Percentiles rank a stretch among this genome's conserved stretches.
Conservation (phyloP, 1,284 basidiomycete species). For the Rhodotorula sp. region DNA sequence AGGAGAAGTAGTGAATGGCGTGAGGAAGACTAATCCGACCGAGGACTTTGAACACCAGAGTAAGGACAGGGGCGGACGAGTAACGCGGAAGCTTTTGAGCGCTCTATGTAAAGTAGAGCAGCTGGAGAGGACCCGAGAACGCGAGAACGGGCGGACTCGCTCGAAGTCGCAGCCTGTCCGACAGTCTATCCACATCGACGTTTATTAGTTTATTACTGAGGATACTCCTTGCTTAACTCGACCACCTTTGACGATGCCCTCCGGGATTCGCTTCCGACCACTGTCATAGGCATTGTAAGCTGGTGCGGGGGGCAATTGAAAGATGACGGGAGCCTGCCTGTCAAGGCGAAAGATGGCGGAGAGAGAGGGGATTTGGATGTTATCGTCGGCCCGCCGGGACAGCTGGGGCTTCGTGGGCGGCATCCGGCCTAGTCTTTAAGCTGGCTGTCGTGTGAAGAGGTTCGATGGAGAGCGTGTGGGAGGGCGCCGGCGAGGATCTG, state of each 20-base stretch:
- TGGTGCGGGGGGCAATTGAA: not conserved
- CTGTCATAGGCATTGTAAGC: not conserved
- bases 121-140: too few relatives aligned
- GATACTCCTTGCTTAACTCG: conserved; percentile 6
- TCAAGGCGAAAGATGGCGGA: conserved; percentile 20
- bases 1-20: not conserved
- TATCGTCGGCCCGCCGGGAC: not conserved
- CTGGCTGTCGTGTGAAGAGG: not conserved
- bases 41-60: too few relatives aligned
- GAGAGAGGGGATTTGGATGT: conserved; percentile 5
- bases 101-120: too few relatives aligned
- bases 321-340: not conserved
- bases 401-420: conserved; percentile 1
- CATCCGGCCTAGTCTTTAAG: not conserved
- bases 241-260: conserved; percentile 27
- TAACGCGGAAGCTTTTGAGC: too few relatives aligned
- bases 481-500: not conserved
- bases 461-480: not conserved
- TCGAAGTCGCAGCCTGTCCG: not conserved
- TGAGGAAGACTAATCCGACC: too few relatives aligned
- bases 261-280: conserved; percentile 8
- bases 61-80: too few relatives aligned
- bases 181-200: too few relatives aligned
- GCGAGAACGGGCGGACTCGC: too few relatives aligned
- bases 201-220: not conserved